These are phyloP conservation scores for Domatiomyces globalis DNA, from an alignment of 2,329 filamentous ascomycete genomes.

Conservation along the genomic window DNA sequence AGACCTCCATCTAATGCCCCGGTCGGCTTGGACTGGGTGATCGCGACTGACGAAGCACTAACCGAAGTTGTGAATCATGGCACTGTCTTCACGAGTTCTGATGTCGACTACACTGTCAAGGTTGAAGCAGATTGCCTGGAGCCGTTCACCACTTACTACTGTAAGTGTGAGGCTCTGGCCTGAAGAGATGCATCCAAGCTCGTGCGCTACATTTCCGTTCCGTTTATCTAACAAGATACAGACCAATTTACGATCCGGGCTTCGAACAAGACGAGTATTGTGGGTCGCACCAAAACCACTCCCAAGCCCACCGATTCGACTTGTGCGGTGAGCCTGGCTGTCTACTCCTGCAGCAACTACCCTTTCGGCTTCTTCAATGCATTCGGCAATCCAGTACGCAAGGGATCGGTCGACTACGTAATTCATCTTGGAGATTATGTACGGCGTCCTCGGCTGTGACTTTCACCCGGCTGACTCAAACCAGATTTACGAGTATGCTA, in stretches of 20 bases:
- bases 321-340: constrained; percentile 45
- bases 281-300: constrained; percentile 58
- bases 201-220: background rate
- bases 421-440: constrained; percentile 43
- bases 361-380: constrained; percentile 28
- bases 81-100: constrained; percentile 52
- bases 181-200: background rate
- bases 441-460: background rate
- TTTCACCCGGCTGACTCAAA: background rate
- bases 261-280: constrained; percentile 45
- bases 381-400: constrained; percentile 38
- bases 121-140: constrained; percentile 47
- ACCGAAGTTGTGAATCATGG: constrained; percentile 40
- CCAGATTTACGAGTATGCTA: constrained; percentile 41
- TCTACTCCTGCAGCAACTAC: constrained; percentile 60
- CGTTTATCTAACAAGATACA: constrained; percentile 28
- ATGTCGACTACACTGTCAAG: constrained; percentile 65
- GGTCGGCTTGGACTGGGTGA: constrained; percentile 53
- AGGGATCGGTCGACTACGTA: constrained; percentile 47
- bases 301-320: constrained; percentile 44
- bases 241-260: constrained; percentile 55
- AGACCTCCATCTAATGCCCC: constrained; percentile 44
- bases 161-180: background rate
- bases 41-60: constrained; percentile 38
- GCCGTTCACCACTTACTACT: constrained; percentile 47